These are phyloP conservation scores for Saccharomycopsis sp. DNA, from an alignment of 805 yeast genomes.

Conservation along the genomic window DNA sequence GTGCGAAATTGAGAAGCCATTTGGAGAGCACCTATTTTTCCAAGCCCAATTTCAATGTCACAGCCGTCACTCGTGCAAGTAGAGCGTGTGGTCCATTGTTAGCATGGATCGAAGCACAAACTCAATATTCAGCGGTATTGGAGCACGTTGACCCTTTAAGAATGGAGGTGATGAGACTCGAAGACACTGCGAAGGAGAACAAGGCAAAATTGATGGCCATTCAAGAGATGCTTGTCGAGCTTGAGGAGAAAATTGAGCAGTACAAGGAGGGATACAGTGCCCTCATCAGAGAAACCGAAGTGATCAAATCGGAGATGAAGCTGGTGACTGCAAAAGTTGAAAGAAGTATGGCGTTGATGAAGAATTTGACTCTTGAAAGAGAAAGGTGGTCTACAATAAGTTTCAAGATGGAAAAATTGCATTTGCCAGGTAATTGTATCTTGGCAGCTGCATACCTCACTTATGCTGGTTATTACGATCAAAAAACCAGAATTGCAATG, in stretches of 20 bases:
- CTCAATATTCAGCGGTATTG: constrained; percentile 63
- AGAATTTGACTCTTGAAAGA: constrained; percentile 57
- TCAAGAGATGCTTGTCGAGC: constrained; percentile 70
- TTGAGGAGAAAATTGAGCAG: constrained; percentile 55
- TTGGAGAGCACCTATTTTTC: constrained; percentile 57
- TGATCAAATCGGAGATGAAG: constrained; percentile 61
- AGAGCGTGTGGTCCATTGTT: constrained; percentile 91
- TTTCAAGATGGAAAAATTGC: constrained; percentile 38
- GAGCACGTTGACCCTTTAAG: constrained; percentile 67
- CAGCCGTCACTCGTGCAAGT: constrained; percentile 77
- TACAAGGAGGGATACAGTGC: constrained; percentile 63
- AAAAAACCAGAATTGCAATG: constrained; percentile 33
- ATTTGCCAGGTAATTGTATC: constrained; percentile 56
- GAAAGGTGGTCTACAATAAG: constrained; percentile 56
- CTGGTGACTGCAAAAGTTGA: constrained; percentile 49
- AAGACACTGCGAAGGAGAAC: constrained; percentile 51
- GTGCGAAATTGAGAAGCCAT: constrained; percentile 39
- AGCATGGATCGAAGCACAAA: constrained; percentile 85
- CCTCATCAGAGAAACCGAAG: constrained; percentile 72
- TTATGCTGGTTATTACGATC: constrained; percentile 54
- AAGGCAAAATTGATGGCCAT: constrained; percentile 66
- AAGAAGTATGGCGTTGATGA: constrained; percentile 54
- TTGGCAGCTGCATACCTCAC: constrained; percentile 52
- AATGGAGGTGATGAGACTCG: constrained; percentile 52
- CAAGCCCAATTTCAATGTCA: constrained; percentile 56